phyloP scores from a whole-genome alignment of 495 filamentous ascomycete species.

The Copromyces sp. region DNA sequence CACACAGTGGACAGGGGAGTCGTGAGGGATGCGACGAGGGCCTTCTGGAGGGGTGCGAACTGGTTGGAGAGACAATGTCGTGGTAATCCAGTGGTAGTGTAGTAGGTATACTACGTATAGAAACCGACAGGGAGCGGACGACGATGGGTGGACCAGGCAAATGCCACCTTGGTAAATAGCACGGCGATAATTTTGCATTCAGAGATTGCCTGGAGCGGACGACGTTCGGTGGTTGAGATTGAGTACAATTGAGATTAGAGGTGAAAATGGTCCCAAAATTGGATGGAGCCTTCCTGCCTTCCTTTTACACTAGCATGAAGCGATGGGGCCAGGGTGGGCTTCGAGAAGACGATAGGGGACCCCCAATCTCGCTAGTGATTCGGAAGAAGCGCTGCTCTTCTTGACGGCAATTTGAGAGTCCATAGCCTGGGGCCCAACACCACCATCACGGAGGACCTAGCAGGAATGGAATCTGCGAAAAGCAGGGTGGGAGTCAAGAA shows the following conservation, averaged over 20 bases:
- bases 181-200: slow-evolving; percentile 1
- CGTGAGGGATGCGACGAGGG: background rate
- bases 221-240: background rate
- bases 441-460: background rate
- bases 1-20: background rate
- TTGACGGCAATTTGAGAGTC: slow-evolving; percentile 21
- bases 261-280: slow-evolving; percentile 3
- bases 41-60: background rate
- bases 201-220: background rate
- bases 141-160: background rate
- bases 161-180: background rate
- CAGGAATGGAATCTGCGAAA: slow-evolving; percentile 4
- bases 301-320: slow-evolving; percentile 22
- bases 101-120: background rate
- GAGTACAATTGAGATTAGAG: slow-evolving; percentile 1
- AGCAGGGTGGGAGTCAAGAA: slow-evolving; percentile 3
- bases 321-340: slow-evolving; percentile 21
- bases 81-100: background rate
- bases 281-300: slow-evolving; percentile 1
- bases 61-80: background rate
- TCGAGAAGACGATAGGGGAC: slow-evolving; percentile 25
- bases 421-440: background rate
- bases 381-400: slow-evolving; percentile 17
- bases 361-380: slow-evolving; percentile 34
- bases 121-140: background rate